phyloP scores from a whole-genome alignment of 805 yeast genomes.

The Metschnikowia hibisci region DNA sequence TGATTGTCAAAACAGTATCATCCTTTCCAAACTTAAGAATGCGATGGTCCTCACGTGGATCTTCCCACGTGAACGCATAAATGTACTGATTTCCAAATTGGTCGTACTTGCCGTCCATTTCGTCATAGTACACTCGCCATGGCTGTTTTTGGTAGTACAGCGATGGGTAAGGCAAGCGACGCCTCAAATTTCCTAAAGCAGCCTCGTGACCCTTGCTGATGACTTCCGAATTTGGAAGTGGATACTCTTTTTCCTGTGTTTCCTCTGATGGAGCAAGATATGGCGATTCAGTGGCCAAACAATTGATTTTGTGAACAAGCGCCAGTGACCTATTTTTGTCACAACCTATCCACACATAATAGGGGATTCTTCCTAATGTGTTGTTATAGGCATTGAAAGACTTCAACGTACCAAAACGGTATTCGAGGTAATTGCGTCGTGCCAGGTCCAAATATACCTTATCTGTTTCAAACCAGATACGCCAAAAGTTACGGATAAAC shows the following conservation, averaged over 20 bases:
- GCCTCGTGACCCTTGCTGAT: constrained; percentile 75
- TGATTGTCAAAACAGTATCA: constrained; percentile 77
- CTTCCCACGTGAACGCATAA: constrained; percentile 90
- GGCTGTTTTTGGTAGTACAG: constrained; percentile 72
- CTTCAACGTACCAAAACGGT: constrained; percentile 77
- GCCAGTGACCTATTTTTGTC: constrained; percentile 35
- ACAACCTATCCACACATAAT: constrained; percentile 77
- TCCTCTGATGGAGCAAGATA: constrained; percentile 60
- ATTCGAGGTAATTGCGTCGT: constrained; percentile 79
- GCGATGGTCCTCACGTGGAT: constrained; percentile 73
- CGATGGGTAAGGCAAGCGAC: constrained; percentile 74
- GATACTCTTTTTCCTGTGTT: constrained; percentile 19
- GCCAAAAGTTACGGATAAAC: constrained; percentile 78
- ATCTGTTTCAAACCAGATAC: constrained; percentile 84
- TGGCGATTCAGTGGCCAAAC: constrained; percentile 78
- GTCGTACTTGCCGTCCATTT: constrained; percentile 57
- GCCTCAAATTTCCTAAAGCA: constrained; percentile 56
- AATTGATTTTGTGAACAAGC: constrained; percentile 62
- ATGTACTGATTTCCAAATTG: constrained; percentile 78
- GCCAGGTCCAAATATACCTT: constrained; percentile 74
- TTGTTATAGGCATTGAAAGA: constrained; percentile 65
- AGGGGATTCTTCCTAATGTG: constrained; percentile 69
- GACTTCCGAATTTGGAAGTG: constrained; percentile 26
- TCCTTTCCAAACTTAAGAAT: constrained; percentile 56
- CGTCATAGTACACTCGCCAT: constrained; percentile 80